Conservation (phyloP, 1,284 basidiomycete genomes). For the Polyporus tsugae region DNA sequence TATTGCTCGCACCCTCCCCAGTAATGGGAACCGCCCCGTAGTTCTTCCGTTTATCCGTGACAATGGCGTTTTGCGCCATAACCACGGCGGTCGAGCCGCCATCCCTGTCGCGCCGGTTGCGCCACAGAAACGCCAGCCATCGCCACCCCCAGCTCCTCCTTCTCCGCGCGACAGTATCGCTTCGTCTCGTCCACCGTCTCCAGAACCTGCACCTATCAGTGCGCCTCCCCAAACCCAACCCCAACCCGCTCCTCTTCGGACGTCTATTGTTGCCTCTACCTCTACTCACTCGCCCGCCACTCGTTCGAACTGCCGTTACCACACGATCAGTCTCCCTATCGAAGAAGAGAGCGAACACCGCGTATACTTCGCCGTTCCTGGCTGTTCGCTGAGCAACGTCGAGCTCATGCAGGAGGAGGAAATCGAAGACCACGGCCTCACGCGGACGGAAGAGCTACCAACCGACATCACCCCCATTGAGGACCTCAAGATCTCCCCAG, state of each 20-base stretch:
- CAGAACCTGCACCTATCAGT: slow-evolving; percentile 15
- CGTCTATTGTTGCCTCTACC: not conserved
- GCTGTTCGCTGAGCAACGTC: slow-evolving; percentile 64
- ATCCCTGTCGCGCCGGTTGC: slow-evolving; percentile 21
- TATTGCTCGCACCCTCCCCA: slow-evolving; percentile 38
- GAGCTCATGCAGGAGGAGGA: slow-evolving; percentile 66
- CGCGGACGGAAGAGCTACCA: slow-evolving; percentile 56
- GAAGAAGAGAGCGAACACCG: slow-evolving; percentile 55
- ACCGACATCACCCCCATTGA: slow-evolving; percentile 59
- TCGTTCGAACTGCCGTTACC: slow-evolving; percentile 72
- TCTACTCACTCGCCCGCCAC: slow-evolving; percentile 40
- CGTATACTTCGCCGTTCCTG: slow-evolving; percentile 68
- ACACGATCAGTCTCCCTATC: slow-evolving; percentile 66
- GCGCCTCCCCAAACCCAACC: not conserved
- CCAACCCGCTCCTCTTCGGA: not conserved
- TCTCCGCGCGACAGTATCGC: slow-evolving; percentile 4
- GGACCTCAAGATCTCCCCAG: slow-evolving; percentile 55
- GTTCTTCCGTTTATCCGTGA: slow-evolving; percentile 42
- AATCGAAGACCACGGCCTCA: slow-evolving; percentile 65
- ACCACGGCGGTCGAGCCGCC: slow-evolving; percentile 40
- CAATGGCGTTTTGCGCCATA: slow-evolving; percentile 43
- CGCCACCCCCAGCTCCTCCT: slow-evolving; percentile 16
- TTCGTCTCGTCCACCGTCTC: slow-evolving; percentile 15
- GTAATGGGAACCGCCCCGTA: slow-evolving; percentile 31
- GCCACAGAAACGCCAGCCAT: slow-evolving; percentile 17